Base-by-base conservation (phyloP, 805 yeast genomes). In the Candida khao-thaluensis region DNA sequence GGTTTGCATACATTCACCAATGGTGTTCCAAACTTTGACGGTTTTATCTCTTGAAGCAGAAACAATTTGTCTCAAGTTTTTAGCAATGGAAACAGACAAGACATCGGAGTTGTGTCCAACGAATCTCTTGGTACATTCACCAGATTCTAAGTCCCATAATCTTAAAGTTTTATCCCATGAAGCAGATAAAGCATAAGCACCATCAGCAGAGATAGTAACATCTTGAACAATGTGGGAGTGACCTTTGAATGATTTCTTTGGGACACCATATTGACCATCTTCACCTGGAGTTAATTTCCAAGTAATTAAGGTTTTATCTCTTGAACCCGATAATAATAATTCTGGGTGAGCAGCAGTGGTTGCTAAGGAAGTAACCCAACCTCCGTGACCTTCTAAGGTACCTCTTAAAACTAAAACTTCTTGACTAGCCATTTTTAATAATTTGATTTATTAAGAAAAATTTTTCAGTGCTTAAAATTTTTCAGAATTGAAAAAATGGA, bases 331-430 rank as follows among this genome's bases (percentile, higher is more conserved):
- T 72, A 93, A 81, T 66, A 93, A 82, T 68, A 93, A 77, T 76
- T 93, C 96, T 76, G 99, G 99, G 82, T 89, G 87, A 70, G 90
- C 89, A 66, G 89, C 85, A 69, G 95, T 83, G 77, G 98, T 93
- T 75, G 98, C 95, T 64, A 93, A 81, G 71, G 96, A 81, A 56
- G 99, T 93, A 67, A 93, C 99, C 98, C 98, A 91, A 66, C 74
- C 74, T 53, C 64, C 66, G 71, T 71, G 73, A 50, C 87, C 96
- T 79, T 91, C 97, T 72, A 93, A 85, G 82, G 98, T 87, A 73
- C 98, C 99, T 84, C 98, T 90, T 74, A 93, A 86, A 74, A 91
- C 96, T 79, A 91, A 82, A 82, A 90, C 95, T 86, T 90, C 97
- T 74, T 79, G 83, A 64, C 78, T 79, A 73, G 89, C 77, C 90